Evolutionary conservation across 768 basidiomycete genomes (phyloP).

Genomic region (Dioszegia aurantiaca): DNA sequence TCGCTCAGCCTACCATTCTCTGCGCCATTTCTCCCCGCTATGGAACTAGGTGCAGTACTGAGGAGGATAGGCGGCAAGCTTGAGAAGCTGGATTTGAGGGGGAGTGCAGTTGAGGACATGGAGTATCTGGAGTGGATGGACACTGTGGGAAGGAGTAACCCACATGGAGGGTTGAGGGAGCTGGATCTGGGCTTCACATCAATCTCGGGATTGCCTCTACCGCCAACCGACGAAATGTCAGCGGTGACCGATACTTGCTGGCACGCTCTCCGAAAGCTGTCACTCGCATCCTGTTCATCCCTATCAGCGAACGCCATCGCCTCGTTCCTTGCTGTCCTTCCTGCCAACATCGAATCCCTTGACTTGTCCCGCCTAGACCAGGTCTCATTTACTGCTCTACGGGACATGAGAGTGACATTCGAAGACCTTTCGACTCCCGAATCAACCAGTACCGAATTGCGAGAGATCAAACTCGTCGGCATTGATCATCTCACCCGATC

Average conservation of each 20-base stretch:
- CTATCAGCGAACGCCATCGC: conserved; percentile 17
- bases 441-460: conserved; percentile 16
- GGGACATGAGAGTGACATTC: conserved; percentile 22
- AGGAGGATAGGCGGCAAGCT: conserved; percentile 21
- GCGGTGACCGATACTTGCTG: neutral
- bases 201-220: conserved; percentile 25
- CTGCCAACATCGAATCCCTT: conserved; percentile 19
- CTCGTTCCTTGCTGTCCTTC: conserved; percentile 27
- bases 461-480: conserved; percentile 38
- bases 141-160: conserved; percentile 1
- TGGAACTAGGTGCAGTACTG: conserved; percentile 21
- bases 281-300: conserved; percentile 28
- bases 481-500: conserved; percentile 42
- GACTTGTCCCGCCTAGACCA: conserved; percentile 38
- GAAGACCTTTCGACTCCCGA: neutral
- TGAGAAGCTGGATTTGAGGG: conserved; percentile 33
- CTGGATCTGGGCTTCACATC: conserved; percentile 37
- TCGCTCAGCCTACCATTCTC: conserved; percentile 35
- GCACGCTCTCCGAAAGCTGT: conserved; percentile 13
- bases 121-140: conserved; percentile 23
- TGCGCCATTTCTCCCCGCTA: conserved; percentile 24
- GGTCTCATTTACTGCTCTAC: conserved; percentile 23
- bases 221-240: neutral
- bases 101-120: conserved; percentile 19
- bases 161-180: conserved; percentile 18